Conservation (phyloP, 345 rosid genomes). For the Anacardium occidentale region DNA sequence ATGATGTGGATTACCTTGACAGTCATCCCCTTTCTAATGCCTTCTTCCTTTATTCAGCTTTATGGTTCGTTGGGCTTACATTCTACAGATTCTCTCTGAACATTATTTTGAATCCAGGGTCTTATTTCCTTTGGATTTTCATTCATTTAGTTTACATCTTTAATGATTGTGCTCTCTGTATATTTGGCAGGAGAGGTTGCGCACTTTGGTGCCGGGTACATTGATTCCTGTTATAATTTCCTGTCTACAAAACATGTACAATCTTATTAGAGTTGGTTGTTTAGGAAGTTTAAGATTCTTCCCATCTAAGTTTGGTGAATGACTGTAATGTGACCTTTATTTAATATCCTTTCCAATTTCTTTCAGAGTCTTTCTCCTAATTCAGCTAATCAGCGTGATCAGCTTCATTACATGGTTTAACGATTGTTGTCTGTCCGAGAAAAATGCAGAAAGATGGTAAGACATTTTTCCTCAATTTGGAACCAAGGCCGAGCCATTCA, state of each 20-base stretch:
- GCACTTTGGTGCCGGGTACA: slow-evolving; percentile 98
- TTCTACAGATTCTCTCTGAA: background rate
- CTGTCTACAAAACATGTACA: slow-evolving; percentile 19
- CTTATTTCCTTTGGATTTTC: background rate
- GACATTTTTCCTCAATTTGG: slow-evolving; percentile 1
- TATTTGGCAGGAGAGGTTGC: slow-evolving; percentile 78
- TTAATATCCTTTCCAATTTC: slow-evolving; percentile 9
- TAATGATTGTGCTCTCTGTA: slow-evolving; percentile 3
- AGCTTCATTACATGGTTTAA: slow-evolving; percentile 89
- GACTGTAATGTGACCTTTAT: background rate
- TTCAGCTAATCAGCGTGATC: slow-evolving; percentile 88
- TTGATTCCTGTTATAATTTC: slow-evolving; percentile 26
- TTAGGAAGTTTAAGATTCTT: slow-evolving; percentile 16
- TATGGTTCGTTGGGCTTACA: slow-evolving; percentile 59
- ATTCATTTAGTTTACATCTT: background rate
- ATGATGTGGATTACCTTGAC: slow-evolving; percentile 64
- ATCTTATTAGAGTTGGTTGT: slow-evolving; percentile 23
- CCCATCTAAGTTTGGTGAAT: slow-evolving; percentile 7
- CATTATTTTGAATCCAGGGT: background rate
- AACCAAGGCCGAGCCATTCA: background rate
- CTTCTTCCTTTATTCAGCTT: slow-evolving; percentile 58
- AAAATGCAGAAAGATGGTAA: slow-evolving; percentile 74
- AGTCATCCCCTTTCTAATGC: slow-evolving; percentile 64
- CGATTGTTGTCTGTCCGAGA: slow-evolving; percentile 61
- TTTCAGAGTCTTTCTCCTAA: slow-evolving; percentile 87